Conservation (phyloP, 2,329 filamentous ascomycete genomes). For the Alternaria rosae region DNA sequence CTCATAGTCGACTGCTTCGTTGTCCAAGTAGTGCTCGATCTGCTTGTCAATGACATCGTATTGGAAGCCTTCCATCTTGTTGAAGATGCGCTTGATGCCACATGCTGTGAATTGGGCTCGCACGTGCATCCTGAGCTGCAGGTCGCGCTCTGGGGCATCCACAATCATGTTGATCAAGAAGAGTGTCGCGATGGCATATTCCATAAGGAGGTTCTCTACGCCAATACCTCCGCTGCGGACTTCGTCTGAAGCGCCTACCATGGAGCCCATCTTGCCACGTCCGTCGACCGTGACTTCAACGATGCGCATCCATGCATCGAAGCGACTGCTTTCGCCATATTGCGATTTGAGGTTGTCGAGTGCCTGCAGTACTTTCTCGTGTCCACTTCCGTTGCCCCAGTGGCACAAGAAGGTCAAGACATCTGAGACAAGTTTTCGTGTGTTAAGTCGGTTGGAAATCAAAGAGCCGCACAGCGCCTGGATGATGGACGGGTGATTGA, state of each 20-base stretch:
- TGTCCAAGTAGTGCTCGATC: conserved; percentile 88
- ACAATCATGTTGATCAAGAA: conserved; percentile 97
- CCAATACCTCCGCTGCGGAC: conserved; percentile 94
- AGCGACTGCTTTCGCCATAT: conserved; percentile 90
- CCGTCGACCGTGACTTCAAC: conserved; percentile 97
- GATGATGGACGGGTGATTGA: conserved; percentile 88
- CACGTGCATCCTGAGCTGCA: conserved; percentile 92
- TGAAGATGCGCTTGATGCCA: conserved; percentile 91
- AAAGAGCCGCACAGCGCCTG: conserved; percentile 86
- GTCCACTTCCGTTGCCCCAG: conserved; percentile 87
- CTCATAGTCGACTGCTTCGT: conserved; percentile 98
- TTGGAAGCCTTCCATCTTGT: conserved; percentile 98
- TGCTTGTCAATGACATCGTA: conserved; percentile 99
- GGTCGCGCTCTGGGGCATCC: conserved; percentile 85
- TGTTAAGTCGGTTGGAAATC: conserved; percentile 87
- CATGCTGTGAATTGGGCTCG: conserved; percentile 95
- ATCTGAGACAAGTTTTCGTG: conserved; percentile 93
- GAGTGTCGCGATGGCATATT: conserved; percentile 94
- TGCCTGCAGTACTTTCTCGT: conserved; percentile 91
- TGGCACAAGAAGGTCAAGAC: conserved; percentile 96
- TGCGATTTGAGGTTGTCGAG: conserved; percentile 90
- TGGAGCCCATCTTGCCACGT: conserved; percentile 96
- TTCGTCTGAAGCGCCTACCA: conserved; percentile 96
- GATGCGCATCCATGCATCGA: conserved; percentile 98
- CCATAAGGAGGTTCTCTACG: conserved; percentile 99